Conservation (phyloP, 306 rosid species). For the Rubus parviflorus region DNA sequence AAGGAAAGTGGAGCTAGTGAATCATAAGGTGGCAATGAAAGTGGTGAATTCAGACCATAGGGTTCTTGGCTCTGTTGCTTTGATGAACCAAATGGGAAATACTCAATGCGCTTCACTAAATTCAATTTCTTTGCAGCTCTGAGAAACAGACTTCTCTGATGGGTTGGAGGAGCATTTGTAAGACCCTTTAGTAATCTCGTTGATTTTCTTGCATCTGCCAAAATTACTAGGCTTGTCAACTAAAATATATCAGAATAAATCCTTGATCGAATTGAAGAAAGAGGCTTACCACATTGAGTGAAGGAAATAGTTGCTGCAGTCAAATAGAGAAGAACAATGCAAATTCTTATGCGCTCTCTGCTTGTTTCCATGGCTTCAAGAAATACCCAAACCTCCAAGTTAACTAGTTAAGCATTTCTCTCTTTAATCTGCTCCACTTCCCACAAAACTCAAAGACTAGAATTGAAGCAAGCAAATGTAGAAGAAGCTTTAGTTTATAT, state of each 20-base stretch:
- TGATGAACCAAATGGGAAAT: constrained; percentile 43
- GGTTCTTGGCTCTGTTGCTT: constrained; percentile 49
- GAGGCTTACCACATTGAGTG: constrained; percentile 64
- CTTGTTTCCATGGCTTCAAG: constrained; percentile 42
- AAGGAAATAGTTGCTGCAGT: constrained; percentile 44
- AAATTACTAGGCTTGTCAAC: background rate
- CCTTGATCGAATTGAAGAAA: background rate
- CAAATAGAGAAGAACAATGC: constrained; percentile 43
- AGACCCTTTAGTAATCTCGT: constrained; percentile 32
- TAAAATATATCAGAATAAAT: background rate
- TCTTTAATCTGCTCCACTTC: constrained; percentile 20
- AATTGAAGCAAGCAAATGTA: constrained; percentile 21
- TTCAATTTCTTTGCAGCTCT: constrained; percentile 52
- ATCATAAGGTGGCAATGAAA: constrained; percentile 74
- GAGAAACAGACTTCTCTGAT: constrained; percentile 38
- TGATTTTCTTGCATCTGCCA: constrained; percentile 60
- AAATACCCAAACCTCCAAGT: constrained; percentile 19
- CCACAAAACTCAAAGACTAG: constrained; percentile 33
- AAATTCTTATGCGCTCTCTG: constrained; percentile 28
- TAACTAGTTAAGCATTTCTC: background rate
- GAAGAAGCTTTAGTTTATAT: constrained; percentile 33
- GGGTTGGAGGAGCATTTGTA: constrained; percentile 16
- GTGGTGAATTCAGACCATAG: constrained; percentile 68
- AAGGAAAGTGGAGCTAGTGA: constrained; percentile 60
- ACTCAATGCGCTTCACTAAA: constrained; percentile 40